Evolutionary conservation across 2,329 filamentous ascomycete genomes (phyloP), one percentile per base, ranked within the genome.

Genomic region (Fusarium dlaminii): DNA sequence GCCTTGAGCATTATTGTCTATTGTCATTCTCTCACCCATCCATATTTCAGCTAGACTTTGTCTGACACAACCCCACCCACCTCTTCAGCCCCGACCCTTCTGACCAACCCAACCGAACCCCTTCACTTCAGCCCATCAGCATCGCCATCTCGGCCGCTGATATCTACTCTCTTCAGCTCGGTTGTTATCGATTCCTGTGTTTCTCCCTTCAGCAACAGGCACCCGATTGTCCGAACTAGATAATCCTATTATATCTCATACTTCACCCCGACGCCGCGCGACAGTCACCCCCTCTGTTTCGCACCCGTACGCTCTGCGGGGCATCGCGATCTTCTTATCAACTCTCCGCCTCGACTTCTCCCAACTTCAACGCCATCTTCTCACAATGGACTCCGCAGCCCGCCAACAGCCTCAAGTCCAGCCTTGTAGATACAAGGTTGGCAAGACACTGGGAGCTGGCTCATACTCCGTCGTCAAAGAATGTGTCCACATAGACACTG

Each of bases 391-490:
- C 46, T 39, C 75, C 20, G 55, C 72, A 45, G 78, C 77, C 42
- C 78, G 66, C 58, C 77, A 77, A 69, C 78, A 77, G 62, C 76
- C 92, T 6, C 92, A 95, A 82, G 90, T 98, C 73, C 95, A 98
- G 84, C 95, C 96, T 79, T 99, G 96, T 83, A 91, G 95, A 77
- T 99, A 99, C 88, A 99, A 98, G 87, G 98, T 97, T 12, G 96
- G 96, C 74, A 99, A 99, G 88, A 98, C 96, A 30, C 87, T 99
- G 63, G 96, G 96, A 73, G 95, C 96, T 39, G 96, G 96, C 74
- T 98, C 95, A 65, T 99, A 99, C 85, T 98, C 95, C 42, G 96
- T 98, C 56, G 96, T 99, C 73, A 98, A 98, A 83, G 96, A 99
- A 86, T 99, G 96, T 82, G 95, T 98, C 34, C 96, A 99, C 82